phyloP scores from a whole-genome alignment of 805 yeast species.

The Wickerhamiella parazyma region DNA sequence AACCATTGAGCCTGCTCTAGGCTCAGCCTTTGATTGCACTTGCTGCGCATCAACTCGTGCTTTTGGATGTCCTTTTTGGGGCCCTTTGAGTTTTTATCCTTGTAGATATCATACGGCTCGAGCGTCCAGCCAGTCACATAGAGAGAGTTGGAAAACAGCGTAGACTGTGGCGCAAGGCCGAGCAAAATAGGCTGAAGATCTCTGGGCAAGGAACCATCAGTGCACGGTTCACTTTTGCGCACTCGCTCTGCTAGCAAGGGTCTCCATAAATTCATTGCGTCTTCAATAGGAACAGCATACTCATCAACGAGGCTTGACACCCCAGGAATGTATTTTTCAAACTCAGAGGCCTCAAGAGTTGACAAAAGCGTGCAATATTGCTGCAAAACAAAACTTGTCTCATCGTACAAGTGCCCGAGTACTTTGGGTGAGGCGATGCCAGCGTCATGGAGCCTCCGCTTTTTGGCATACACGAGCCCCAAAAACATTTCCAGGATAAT shows the following conservation, averaged over 20 bases:
- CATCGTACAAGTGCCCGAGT: constrained; percentile 59
- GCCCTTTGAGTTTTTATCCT: background rate
- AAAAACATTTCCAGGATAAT: constrained; percentile 53
- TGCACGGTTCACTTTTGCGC: constrained; percentile 26
- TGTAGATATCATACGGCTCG: constrained; percentile 48
- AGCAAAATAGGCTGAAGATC: background rate
- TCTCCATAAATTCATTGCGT: constrained; percentile 78
- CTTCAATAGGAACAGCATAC: constrained; percentile 28
- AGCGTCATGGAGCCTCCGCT: constrained; percentile 11
- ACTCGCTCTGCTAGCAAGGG: constrained; percentile 27
- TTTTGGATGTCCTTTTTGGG: background rate
- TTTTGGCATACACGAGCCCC: constrained; percentile 38
- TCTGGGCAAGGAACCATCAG: background rate
- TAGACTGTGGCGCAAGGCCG: background rate
- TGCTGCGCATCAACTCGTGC: background rate
- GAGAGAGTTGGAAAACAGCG: constrained; percentile 24
- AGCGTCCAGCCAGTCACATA: constrained; percentile 61
- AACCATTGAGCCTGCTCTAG: constrained; percentile 3
- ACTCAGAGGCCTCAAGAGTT: constrained; percentile 27
- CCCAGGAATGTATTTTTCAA: constrained; percentile 13
- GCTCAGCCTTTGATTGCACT: background rate
- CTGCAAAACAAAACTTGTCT: constrained; percentile 50
- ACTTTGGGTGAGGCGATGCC: constrained; percentile 48
- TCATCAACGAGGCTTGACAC: constrained; percentile 18
- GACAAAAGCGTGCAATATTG: constrained; percentile 47